These are phyloP conservation scores for Chiua virens DNA, from an alignment of 768 basidiomycete species.

Conservation along the genomic window DNA sequence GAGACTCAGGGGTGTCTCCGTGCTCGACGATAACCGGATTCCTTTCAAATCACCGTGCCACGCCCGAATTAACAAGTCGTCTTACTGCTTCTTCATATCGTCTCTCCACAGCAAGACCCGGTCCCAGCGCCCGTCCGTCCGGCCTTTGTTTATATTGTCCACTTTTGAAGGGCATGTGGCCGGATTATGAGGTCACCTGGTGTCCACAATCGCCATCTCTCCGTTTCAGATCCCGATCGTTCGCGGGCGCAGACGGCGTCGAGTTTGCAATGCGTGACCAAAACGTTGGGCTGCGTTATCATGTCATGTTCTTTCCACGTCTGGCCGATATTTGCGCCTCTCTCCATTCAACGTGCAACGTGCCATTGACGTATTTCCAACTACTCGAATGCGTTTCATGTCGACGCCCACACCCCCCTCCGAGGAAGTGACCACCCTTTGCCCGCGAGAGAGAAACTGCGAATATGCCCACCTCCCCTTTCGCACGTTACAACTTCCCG, in stretches of 20 bases:
- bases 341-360: not conserved
- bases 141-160: not conserved
- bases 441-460: constrained; percentile 11
- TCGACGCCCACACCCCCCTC: constrained; percentile 23
- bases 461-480: not conserved
- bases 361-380: constrained; percentile 20
- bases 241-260: not conserved
- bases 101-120: no score
- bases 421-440: constrained; percentile 14
- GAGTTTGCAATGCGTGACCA: no score
- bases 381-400: constrained; percentile 18
- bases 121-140: constrained; percentile 1
- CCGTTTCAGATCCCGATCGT: constrained; percentile 13
- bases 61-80: no score
- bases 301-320: not conserved
- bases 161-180: no score
- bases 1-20: not conserved
- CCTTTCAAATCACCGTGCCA: constrained; percentile 15
- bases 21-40: constrained; percentile 12
- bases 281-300: no score
- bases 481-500: constrained; percentile 4
- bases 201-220: not conserved
- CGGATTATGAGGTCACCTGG: constrained; percentile 3
- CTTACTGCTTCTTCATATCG: no score
- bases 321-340: not conserved